These are phyloP conservation scores for Candida gigantensis DNA, from an alignment of 1,139 yeast genomes.

Conservation along the genomic window DNA sequence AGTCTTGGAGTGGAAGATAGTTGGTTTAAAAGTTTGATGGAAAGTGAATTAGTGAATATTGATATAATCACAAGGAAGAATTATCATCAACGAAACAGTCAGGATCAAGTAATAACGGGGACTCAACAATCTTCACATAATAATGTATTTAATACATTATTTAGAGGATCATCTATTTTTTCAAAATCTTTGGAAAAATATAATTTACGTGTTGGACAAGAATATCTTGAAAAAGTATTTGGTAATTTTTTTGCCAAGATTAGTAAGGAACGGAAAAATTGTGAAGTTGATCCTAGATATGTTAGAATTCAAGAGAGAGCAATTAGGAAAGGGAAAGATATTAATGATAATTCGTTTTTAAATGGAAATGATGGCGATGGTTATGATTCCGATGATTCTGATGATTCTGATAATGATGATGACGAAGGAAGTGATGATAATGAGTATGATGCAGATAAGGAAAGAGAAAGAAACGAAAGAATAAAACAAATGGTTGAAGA, in stretches of 20 bases:
- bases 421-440: slow-evolving; percentile 25
- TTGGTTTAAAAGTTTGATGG: slow-evolving; percentile 72
- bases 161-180: slow-evolving; percentile 81
- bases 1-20: slow-evolving; percentile 60
- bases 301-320: slow-evolving; percentile 47
- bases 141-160: slow-evolving; percentile 68
- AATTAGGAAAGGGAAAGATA: slow-evolving; percentile 25
- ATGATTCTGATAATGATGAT: slow-evolving; percentile 24
- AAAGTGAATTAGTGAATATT: slow-evolving; percentile 56
- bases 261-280: slow-evolving; percentile 49
- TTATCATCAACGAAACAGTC: slow-evolving; percentile 28
- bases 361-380: slow-evolving; percentile 23
- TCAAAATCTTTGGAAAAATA: slow-evolving; percentile 80
- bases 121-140: slow-evolving; percentile 26
- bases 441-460: slow-evolving; percentile 35
- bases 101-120: slow-evolving; percentile 10
- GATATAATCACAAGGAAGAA: slow-evolving; percentile 48
- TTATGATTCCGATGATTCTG: slow-evolving; percentile 20
- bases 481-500: slow-evolving; percentile 40
- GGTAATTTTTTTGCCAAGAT: slow-evolving; percentile 66
- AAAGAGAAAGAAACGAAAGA: slow-evolving; percentile 25
- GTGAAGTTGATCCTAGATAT: slow-evolving; percentile 75
- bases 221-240: slow-evolving; percentile 71
- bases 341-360: slow-evolving; percentile 20
- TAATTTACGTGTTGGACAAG: slow-evolving; percentile 75